Evolutionary conservation across 805 yeast species (phyloP).

Genomic region (Spathaspora girioi): DNA sequence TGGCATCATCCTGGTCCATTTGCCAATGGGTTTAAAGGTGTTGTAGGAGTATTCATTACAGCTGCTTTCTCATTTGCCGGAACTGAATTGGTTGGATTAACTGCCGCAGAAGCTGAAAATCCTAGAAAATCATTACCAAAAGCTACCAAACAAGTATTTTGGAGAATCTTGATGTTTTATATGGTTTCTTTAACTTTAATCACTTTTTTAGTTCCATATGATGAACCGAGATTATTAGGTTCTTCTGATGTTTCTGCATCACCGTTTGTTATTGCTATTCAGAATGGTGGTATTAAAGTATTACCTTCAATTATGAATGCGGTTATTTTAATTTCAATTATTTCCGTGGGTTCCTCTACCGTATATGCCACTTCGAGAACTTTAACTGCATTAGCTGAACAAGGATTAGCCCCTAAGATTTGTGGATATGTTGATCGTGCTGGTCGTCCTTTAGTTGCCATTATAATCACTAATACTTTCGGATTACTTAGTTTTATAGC

Average conservation of each 20-base stretch:
- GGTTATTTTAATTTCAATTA: conserved; percentile 62
- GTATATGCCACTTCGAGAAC: conserved; percentile 71
- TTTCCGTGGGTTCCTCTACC: conserved; percentile 72
- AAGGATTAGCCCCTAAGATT: conserved; percentile 57
- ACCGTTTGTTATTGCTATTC: conserved; percentile 72
- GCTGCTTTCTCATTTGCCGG: conserved; percentile 80
- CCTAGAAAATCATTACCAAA: conserved; percentile 66
- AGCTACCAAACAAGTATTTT: conserved; percentile 78
- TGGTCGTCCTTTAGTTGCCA: conserved; percentile 77
- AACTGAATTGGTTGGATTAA: conserved; percentile 68
- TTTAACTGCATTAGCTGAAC: conserved; percentile 61
- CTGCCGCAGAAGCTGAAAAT: conserved; percentile 72
- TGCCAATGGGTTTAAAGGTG: conserved; percentile 62
- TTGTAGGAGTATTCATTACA: conserved; percentile 67
- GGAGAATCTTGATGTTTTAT: conserved; percentile 75
- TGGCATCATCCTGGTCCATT: conserved; percentile 72
- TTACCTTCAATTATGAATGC: conserved; percentile 70
- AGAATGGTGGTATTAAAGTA: conserved; percentile 61
- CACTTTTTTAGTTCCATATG: conserved; percentile 73
- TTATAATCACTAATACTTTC: conserved; percentile 47
- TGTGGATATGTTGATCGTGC: conserved; percentile 68
- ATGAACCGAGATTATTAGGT: conserved; percentile 46
- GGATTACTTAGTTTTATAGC: conserved; percentile 58
- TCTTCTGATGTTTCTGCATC: conserved; percentile 61
- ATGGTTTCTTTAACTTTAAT: conserved; percentile 49